Evolutionary conservation across 768 basidiomycete genomes (phyloP).

Genomic region (Podaxis sp.): DNA sequence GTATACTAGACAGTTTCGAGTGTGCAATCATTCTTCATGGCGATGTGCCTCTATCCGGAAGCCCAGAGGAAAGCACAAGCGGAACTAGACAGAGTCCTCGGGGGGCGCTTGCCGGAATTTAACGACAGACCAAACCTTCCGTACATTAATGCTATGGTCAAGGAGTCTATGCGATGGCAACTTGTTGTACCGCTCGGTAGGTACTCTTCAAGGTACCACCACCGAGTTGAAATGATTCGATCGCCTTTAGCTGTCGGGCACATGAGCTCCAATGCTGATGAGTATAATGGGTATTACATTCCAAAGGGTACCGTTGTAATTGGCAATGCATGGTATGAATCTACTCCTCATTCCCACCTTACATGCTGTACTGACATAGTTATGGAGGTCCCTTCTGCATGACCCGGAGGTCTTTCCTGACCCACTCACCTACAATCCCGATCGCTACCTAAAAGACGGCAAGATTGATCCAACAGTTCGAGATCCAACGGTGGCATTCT

Average conservation of each 20-base stretch:
- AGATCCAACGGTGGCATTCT: slow-evolving; percentile 25
- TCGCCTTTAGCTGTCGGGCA: neutral
- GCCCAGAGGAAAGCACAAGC: slow-evolving; percentile 30
- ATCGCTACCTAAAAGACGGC: slow-evolving; percentile 26
- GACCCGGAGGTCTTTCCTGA: slow-evolving; percentile 20
- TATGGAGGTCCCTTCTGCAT: slow-evolving; percentile 19
- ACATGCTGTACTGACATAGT: too few relatives aligned
- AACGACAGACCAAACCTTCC: slow-evolving; percentile 21
- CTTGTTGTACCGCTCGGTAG: slow-evolving; percentile 21
- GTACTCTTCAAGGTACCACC: slow-evolving; percentile 15
- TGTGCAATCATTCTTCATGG: slow-evolving; percentile 17
- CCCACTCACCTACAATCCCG: slow-evolving; percentile 28
- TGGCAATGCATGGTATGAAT: neutral
- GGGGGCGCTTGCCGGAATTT: slow-evolving; percentile 26
- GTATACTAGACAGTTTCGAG: slow-evolving; percentile 13
- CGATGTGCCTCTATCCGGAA: slow-evolving; percentile 19
- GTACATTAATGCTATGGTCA: slow-evolving; percentile 24
- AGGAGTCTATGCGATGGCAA: slow-evolving; percentile 24
- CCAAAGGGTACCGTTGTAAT: neutral
- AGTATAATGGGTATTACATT: slow-evolving; percentile 1
- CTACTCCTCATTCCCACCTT: neutral
- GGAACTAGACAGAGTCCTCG: slow-evolving; percentile 34
- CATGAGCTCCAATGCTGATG: neutral
- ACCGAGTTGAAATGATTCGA: neutral
- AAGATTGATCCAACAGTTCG: slow-evolving; percentile 22